These are phyloP conservation scores for Boletales sp. DNA, from an alignment of 768 basidiomycete genomes.

Conservation along the genomic window DNA sequence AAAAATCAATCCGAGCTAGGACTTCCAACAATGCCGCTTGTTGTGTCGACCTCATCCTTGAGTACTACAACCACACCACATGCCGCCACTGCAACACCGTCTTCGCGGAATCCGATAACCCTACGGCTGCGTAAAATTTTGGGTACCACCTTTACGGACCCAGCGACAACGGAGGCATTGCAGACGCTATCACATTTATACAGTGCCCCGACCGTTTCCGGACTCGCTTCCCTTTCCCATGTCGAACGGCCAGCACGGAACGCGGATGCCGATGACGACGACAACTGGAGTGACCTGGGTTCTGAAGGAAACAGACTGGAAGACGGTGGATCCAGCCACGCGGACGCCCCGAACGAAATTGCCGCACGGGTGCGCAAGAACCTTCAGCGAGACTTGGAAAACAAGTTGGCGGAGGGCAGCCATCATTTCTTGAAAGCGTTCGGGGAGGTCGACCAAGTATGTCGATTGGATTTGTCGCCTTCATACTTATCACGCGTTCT, in stretches of 20 bases:
- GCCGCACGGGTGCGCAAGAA: slow-evolving; percentile 75
- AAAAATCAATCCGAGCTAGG: no score
- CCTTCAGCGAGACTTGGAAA: slow-evolving; percentile 82
- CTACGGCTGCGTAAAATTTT: slow-evolving; percentile 88
- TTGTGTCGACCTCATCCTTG: not conserved
- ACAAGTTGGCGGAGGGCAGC: slow-evolving; percentile 77
- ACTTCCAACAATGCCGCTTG: slow-evolving; percentile 8
- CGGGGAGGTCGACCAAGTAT: slow-evolving; percentile 84
- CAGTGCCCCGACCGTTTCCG: slow-evolving; percentile 26
- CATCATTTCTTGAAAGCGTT: slow-evolving; percentile 80
- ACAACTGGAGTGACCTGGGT: slow-evolving; percentile 24
- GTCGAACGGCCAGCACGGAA: slow-evolving; percentile 15
- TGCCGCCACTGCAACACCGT: slow-evolving; percentile 2
- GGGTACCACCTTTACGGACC: slow-evolving; percentile 74
- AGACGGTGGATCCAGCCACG: slow-evolving; percentile 8
- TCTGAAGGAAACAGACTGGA: slow-evolving; percentile 7
- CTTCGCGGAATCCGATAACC: slow-evolving; percentile 69
- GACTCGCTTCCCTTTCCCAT: slow-evolving; percentile 2
- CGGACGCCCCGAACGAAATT: slow-evolving; percentile 51
- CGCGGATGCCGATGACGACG: slow-evolving; percentile 32
- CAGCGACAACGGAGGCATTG: slow-evolving; percentile 75
- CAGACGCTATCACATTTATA: slow-evolving; percentile 83
- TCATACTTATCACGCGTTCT: not conserved
- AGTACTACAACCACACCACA: slow-evolving; percentile 7
- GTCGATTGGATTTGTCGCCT: slow-evolving; percentile 22